Evolutionary conservation across 208 protist species (phyloP).

Genomic region (Trypanosoma avium): DNA sequence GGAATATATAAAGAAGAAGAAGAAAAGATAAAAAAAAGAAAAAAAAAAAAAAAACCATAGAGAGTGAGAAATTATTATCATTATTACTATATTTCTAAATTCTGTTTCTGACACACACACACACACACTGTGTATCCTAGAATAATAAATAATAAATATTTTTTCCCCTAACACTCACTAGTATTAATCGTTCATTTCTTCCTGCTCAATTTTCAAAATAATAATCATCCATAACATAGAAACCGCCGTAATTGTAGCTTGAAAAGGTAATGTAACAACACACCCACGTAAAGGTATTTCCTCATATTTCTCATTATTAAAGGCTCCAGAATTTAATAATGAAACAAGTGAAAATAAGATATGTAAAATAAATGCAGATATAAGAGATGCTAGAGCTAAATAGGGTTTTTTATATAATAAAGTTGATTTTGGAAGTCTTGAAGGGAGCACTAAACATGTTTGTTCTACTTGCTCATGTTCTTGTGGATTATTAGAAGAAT

Average conservation of each 20-base stretch:
- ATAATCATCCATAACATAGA: conserved; percentile 40
- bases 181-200: too few relatives aligned
- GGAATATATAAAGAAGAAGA: background rate
- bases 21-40: background rate
- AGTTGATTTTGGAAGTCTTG: conserved; percentile 3
- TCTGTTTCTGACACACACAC: too few relatives aligned
- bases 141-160: too few relatives aligned
- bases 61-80: background rate
- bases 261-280: conserved; percentile 43
- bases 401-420: conserved; percentile 2
- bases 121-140: too few relatives aligned
- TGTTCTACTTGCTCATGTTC: too few relatives aligned
- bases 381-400: conserved; percentile 3
- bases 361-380: conserved; percentile 15
- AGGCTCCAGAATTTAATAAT: conserved; percentile 24
- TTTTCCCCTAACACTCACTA: too few relatives aligned
- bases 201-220: conserved; percentile 35
- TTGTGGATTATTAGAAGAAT: too few relatives aligned
- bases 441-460: background rate
- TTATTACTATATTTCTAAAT: too few relatives aligned
- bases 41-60: background rate
- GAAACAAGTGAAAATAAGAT: conserved; percentile 23
- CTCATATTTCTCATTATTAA: conserved; percentile 17
- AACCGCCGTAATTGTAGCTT: conserved; percentile 42
- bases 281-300: conserved; percentile 36